Evolutionary conservation across 2,329 filamentous ascomycete genomes (phyloP).

Genomic region (Pseudocercospora cruenta): DNA sequence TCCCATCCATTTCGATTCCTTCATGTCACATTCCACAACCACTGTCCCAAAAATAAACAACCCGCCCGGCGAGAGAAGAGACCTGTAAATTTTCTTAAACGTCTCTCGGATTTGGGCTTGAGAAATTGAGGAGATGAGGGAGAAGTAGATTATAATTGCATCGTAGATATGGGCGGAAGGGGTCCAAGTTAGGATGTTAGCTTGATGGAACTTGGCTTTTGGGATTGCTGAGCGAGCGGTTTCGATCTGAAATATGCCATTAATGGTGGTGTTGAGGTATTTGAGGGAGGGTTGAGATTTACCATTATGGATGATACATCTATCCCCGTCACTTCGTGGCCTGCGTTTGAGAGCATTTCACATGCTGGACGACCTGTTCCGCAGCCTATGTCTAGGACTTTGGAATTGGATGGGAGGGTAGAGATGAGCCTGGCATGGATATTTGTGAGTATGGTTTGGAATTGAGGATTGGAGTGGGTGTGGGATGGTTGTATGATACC

Average conservation of each 20-base stretch:
- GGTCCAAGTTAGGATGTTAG: neutral
- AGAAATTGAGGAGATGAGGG: constrained; percentile 1
- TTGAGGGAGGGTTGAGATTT: neutral
- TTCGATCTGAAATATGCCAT: neutral
- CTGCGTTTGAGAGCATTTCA: constrained; percentile 33
- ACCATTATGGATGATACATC: constrained; percentile 40
- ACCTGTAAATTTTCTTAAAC: neutral
- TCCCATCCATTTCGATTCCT: constrained; percentile 8
- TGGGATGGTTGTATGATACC: neutral
- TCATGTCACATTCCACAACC: constrained; percentile 1
- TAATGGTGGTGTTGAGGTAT: neutral
- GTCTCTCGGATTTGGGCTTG: constrained; percentile 1
- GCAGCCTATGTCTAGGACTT: constrained; percentile 39
- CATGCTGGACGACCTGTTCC: constrained; percentile 40
- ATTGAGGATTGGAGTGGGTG: neutral
- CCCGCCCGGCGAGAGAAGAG: neutral
- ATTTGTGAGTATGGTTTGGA: neutral
- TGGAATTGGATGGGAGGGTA: constrained; percentile 14
- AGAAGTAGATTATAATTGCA: constrained; percentile 11
- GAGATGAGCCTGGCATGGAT: neutral
- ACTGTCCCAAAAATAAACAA: constrained; percentile 9
- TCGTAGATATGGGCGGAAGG: neutral
- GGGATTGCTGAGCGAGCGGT: constrained; percentile 26
- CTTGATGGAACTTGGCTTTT: constrained; percentile 10
- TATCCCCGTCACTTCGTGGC: constrained; percentile 35